A percentile compares a stretch with the other conserved stretches of the same genome.
Evolutionary conservation across 306 rosid genomes (phyloP).

Genomic region (Glycyrrhiza uralensis): DNA sequence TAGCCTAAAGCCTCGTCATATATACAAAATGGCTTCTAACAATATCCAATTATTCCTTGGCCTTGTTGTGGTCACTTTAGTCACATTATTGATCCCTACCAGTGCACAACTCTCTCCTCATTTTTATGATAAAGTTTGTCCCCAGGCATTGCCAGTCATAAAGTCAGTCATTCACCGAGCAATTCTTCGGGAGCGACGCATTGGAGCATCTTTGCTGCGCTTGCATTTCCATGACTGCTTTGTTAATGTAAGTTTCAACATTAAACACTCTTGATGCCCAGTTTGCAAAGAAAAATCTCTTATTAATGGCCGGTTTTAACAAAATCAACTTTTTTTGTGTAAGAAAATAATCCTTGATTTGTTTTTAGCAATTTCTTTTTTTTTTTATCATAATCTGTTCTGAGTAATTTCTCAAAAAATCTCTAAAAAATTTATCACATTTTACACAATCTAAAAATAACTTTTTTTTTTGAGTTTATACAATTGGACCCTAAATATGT

Average conservation of each 20-base stretch:
- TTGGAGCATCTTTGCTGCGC: conserved; percentile 42
- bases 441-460: too few relatives aligned
- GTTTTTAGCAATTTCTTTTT: too few relatives aligned
- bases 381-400: too few relatives aligned
- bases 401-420: too few relatives aligned
- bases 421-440: too few relatives aligned
- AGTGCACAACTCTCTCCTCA: conserved; percentile 22
- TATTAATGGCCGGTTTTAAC: too few relatives aligned
- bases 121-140: conserved; percentile 33
- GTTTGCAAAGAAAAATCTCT: too few relatives aligned
- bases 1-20: not conserved
- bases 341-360: too few relatives aligned
- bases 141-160: conserved; percentile 31
- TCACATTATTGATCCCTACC: not conserved
- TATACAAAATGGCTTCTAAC: conserved; percentile 18
- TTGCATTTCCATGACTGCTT: conserved; percentile 50
- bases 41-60: not conserved
- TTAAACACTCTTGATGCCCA: not conserved
- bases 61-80: conserved; percentile 12
- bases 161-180: conserved; percentile 11
- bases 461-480: too few relatives aligned
- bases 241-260: conserved; percentile 34
- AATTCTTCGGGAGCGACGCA: conserved; percentile 24
- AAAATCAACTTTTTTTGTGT: too few relatives aligned
- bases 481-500: not conserved